Evolutionary conservation across 78 protist genomes (phyloP), one percentile per base, ranked within the genome.

Genomic region (Emiliania huxleyi): DNA sequence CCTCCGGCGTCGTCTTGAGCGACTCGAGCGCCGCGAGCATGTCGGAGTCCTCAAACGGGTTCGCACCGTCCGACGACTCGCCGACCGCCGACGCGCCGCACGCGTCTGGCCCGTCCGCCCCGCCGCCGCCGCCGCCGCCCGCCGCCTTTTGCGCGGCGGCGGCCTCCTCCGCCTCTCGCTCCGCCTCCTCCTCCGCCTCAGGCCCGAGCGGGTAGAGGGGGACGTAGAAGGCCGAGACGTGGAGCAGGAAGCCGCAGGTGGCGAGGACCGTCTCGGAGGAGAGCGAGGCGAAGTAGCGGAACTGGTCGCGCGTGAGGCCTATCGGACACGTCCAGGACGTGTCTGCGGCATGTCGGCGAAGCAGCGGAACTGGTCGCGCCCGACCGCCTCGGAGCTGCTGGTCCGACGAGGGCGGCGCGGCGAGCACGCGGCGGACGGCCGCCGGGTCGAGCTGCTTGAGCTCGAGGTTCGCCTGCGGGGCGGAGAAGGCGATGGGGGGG

Each of bases 211-310:
- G 85, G 23, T 22, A 0, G 85, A 40, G 85, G 19, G 85, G 85
- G 1, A 77, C 85, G 85, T 77, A 77, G 48, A 77, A 77, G 85
- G 4, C 85, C 33, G 1, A 4, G 35, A 77, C 85, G 85, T 77
- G 85, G 33, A 77, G 48, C 46, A 37, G 1, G 85, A 37, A 40
- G 25, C 85, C 85, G 29, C 85, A 77, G 46, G 35, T 22, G 33
- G 85, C 85, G 19, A 77, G 48, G 85, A 77, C n/a, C 46, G 85
- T 77, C 48, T 77, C 48, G 48, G 85, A 15, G 33, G 85, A 40
- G 40, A 81, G 56, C 0, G 56, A 44, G 40, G 56, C 89, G 22
- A 81, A 81, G 89, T 81, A 81, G 42, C 56, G 40, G 89, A 81
- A 81, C 40, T 26, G 19, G 23, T 77, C 87, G 87, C 5, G 42